Evolutionary conservation across 1,284 basidiomycete genomes (phyloP), one percentile per base, ranked within the genome.

Genomic region (Fomitopsis pinicola): DNA sequence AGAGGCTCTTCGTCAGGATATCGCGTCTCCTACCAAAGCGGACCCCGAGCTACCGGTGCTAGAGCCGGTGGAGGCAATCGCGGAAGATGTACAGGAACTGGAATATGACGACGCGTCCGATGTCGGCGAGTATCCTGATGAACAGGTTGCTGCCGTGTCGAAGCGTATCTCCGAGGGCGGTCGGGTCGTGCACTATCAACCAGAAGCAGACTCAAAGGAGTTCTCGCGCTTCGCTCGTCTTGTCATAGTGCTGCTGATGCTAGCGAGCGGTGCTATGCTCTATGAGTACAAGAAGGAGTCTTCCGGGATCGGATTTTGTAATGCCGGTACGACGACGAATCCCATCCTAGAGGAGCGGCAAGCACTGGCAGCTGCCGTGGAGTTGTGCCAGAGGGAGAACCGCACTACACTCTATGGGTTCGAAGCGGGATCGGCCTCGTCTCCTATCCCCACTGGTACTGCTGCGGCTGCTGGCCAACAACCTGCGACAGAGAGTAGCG

Each of bases 281-380:
- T 72, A 79, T 65, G 77, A 81, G 33, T 88, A 84, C 76, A 91
- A 91, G 74, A 65, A 71, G 5, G 83, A 91, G 63, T 94, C 91
- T 5, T 75, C 87, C 0, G 73, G 80, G 1, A 86, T 95, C 66
- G 95, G 95, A 0, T 97, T 86, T 77, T 97, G 95, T 74, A 89
- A 95, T 67, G 75, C 85, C 10, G 85, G 82, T 7, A 82, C 75
- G 54, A 74, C 76, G 50, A 88, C 87, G 19, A 97, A 94, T 73
- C 73, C 73, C 17, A 76, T 81, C 10, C 76, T 94, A 28, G 80
- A 84, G 57, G 73, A 73, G 10, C 67, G 85, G 12, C 78, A 80
- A 54, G 73, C 73, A 7, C 75, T 72, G 55, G 73, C 83, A 57
- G 72, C 77, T 15, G 80, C 83, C 30, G 77, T 84, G 8, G 80